Evolutionary conservation across 345 rosid species (phyloP), one percentile per base, ranked within the genome.

Genomic region (Abelmoschus esculentus): DNA sequence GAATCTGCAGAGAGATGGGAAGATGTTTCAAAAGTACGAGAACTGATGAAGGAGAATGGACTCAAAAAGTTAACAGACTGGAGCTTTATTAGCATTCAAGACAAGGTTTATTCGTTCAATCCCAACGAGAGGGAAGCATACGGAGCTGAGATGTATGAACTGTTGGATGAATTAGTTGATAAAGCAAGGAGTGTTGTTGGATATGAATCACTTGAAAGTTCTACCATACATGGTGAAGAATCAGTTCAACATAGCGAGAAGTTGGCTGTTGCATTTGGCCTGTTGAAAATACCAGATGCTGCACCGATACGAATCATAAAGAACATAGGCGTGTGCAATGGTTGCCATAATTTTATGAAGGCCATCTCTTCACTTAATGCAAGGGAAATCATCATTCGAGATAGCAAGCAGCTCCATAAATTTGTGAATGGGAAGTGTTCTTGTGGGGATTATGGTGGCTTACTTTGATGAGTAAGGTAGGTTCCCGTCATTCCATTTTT

Each of bases 71-170:
- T 50, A 34, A 63, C 53, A 8, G 86, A 85, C 66, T 82, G 88
- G 86, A 85, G 92, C 80, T 80, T 85, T 89, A 79, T 87, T 66
- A 79, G 76, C 72, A 72, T 78, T 28, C 82, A 77, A 67, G 86
- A 73, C 40, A 75, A 73, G 73, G 69, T 78, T 59, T 71, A 78
- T 75, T 73, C 81, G 2, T 85, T 87, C 59, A 78, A 76, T 70
- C 36, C 83, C 2, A 74, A 60, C 11, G 75, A 78, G 59, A 67
- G 31, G 60, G 76, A 71, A 75, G 70, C 71, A 14, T 70, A 46
- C 1, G 65, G 68, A 31, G 40, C 71, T 28, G 76, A 78, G 66
- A 52, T 79, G 26, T 12, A 50, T 64, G 36, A 12, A 28, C 59
- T 77, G 49, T 74, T 84, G 73, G 82, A 80, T 19, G 79, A 82